A percentile compares a stretch with the other conserved stretches of the same genome.
Conservation (phyloP, 345 rosid species). For the Ailanthus altissimus region DNA sequence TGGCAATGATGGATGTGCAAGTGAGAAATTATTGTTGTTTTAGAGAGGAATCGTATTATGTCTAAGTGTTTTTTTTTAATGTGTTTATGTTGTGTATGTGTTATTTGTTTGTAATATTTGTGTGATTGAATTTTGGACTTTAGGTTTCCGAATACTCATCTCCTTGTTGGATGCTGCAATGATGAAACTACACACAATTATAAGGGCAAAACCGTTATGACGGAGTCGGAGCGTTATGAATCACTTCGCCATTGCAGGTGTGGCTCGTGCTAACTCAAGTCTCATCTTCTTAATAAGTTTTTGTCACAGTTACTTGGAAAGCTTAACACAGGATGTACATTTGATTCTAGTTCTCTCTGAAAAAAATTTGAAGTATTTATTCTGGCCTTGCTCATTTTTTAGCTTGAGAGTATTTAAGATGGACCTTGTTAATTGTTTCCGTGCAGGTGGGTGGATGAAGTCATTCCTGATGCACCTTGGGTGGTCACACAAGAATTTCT, state of each 20-base stretch:
- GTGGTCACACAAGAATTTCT: slow-evolving; percentile 83
- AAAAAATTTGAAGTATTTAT: not conserved
- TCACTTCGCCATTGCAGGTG: slow-evolving; percentile 98
- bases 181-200: slow-evolving; percentile 81
- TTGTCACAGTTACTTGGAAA: not conserved
- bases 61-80: not conserved
- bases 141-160: slow-evolving; percentile 79
- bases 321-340: too few species aligned
- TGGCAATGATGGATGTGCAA: not conserved
- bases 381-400: not conserved
- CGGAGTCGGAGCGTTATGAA: slow-evolving; percentile 77
- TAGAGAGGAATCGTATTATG: not conserved
- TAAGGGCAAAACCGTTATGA: slow-evolving; percentile 95
- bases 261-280: slow-evolving; percentile 21
- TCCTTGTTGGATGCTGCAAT: slow-evolving; percentile 91
- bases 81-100: not conserved
- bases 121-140: not conserved
- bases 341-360: not conserved
- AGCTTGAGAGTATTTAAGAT: not conserved
- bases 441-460: slow-evolving; percentile 94
- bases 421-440: not conserved
- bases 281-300: not conserved
- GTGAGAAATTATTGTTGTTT: not conserved
- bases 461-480: slow-evolving; percentile 92
- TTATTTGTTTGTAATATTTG: not conserved